Percentiles rank a stretch among this genome's conserved stretches.
phyloP scores from a whole-genome alignment of 306 rosid species.

The Carpinus viminea region DNA sequence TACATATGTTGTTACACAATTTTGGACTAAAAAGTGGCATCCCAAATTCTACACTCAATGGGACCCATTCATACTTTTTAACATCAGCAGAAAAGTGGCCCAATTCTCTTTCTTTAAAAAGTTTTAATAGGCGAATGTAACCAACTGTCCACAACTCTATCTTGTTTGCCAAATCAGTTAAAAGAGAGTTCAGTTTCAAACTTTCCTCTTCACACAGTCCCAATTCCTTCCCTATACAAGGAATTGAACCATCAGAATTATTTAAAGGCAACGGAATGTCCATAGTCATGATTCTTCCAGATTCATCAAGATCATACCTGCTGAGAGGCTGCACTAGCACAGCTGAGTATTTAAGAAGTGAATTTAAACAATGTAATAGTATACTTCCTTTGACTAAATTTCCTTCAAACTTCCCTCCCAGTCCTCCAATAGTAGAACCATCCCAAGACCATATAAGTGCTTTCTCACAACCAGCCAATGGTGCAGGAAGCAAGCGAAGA shows the following conservation, averaged over 20 bases:
- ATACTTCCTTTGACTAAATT: conserved; percentile 75
- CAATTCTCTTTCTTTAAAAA: conserved; percentile 56
- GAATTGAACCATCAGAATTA: conserved; percentile 76
- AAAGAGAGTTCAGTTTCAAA: conserved; percentile 57
- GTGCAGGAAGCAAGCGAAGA: conserved; percentile 91
- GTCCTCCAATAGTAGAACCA: conserved; percentile 75
- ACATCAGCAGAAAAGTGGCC: conserved; percentile 47
- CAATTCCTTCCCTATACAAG: conserved; percentile 61
- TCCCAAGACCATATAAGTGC: conserved; percentile 99
- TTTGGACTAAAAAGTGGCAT: conserved; percentile 88
- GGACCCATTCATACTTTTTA: conserved; percentile 87
- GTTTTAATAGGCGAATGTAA: conserved; percentile 77
- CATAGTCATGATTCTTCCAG: conserved; percentile 67
- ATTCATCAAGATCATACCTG: conserved; percentile 68
- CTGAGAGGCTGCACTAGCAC: conserved; percentile 87
- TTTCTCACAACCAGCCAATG: conserved; percentile 91
- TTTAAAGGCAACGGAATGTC: conserved; percentile 91
- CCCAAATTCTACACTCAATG: conserved; percentile 88
- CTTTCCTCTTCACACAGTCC: conserved; percentile 65
- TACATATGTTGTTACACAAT: conserved; percentile 70
- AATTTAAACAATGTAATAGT: conserved; percentile 87
- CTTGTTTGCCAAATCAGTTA: conserved; percentile 61
- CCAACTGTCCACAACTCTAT: conserved; percentile 82
- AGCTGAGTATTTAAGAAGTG: conserved; percentile 85
- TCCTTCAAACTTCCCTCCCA: conserved; percentile 89